A percentile compares a stretch with the other conserved stretches of the same genome.
Evolutionary conservation across 176 grass and related monocot genomes (phyloP).

Genomic region (Areca catechu): DNA sequence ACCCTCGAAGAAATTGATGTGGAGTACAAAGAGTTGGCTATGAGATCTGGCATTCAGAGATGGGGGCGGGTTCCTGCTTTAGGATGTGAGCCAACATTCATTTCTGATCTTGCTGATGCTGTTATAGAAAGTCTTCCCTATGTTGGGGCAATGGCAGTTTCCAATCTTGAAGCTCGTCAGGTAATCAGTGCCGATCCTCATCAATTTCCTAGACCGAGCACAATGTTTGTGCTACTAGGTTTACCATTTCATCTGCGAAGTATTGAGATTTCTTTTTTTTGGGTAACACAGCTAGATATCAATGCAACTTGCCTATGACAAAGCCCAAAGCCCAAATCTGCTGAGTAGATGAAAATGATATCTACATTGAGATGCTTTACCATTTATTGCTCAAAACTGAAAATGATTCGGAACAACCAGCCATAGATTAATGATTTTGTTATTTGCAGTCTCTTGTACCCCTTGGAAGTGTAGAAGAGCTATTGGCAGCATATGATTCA

Average conservation of each 20-base stretch:
- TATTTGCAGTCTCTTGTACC: constrained; percentile 79
- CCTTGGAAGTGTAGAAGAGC: constrained; percentile 88
- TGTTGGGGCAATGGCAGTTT: constrained; percentile 94
- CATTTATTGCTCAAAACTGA: no score
- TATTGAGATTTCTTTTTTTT: no score
- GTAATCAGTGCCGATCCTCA: constrained; percentile 31
- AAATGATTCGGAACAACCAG: constrained; percentile 12
- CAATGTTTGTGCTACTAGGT: no score
- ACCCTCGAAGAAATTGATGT: constrained; percentile 99
- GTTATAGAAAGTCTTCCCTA: constrained; percentile 97
- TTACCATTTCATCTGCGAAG: no score
- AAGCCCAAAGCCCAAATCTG: no score
- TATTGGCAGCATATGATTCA: constrained; percentile 77
- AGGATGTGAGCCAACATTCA: constrained; percentile 78
- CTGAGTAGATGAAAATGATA: no score
- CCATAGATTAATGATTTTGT: constrained; percentile 15
- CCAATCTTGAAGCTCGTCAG: constrained; percentile 97
- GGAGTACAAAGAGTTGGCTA: constrained; percentile 89
- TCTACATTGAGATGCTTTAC: no score
- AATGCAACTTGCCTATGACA: no score
- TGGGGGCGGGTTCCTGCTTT: constrained; percentile 94
- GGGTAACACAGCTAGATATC: no score
- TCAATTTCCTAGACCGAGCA: neutral
- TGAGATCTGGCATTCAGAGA: constrained; percentile 81
- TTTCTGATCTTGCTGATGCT: constrained; percentile 82